These are phyloP conservation scores for Cladosporium sp. DNA, from an alignment of 2,329 filamentous ascomycete genomes.

Conservation along the genomic window DNA sequence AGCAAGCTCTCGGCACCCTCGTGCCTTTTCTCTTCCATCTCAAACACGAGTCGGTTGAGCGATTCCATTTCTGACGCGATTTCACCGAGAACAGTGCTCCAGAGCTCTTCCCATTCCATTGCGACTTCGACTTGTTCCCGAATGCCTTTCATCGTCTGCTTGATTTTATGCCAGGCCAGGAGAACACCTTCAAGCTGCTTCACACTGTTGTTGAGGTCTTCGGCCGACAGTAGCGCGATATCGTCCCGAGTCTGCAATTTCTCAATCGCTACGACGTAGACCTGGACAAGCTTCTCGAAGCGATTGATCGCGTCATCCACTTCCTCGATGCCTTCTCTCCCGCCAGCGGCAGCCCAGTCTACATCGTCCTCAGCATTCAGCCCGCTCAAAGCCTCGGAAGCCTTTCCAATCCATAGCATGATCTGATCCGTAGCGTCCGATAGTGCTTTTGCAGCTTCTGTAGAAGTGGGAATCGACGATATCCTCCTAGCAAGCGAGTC, in stretches of 20 bases:
- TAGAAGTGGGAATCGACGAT: slow-evolving; percentile 78
- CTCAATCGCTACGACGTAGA: slow-evolving; percentile 93
- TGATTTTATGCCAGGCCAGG: slow-evolving; percentile 80
- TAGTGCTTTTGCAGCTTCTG: slow-evolving; percentile 78
- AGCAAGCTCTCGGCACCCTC: slow-evolving; percentile 68
- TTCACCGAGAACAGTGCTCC: slow-evolving; percentile 89
- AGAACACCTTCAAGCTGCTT: slow-evolving; percentile 87
- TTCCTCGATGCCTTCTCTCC: slow-evolving; percentile 73
- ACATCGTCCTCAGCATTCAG: slow-evolving; percentile 95
- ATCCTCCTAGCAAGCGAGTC: slow-evolving; percentile 80
- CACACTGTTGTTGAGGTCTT: slow-evolving; percentile 74
- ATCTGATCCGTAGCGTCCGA: slow-evolving; percentile 91
- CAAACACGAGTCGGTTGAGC: slow-evolving; percentile 79
- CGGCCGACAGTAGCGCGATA: slow-evolving; percentile 67
- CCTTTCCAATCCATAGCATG: slow-evolving; percentile 88
- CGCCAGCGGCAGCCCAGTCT: slow-evolving; percentile 90
- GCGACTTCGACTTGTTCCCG: slow-evolving; percentile 93
- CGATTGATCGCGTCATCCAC: slow-evolving; percentile 70
- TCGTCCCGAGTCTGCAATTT: slow-evolving; percentile 79
- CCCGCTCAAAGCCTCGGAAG: slow-evolving; percentile 81
- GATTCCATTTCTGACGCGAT: slow-evolving; percentile 87
- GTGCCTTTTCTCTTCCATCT: slow-evolving; percentile 96
- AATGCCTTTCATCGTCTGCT: slow-evolving; percentile 71
- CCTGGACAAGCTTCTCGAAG: slow-evolving; percentile 86
- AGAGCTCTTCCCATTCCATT: slow-evolving; percentile 98